Evolutionary conservation across 208 protist species (phyloP).

Genomic region (Leptomonas seymouri): DNA sequence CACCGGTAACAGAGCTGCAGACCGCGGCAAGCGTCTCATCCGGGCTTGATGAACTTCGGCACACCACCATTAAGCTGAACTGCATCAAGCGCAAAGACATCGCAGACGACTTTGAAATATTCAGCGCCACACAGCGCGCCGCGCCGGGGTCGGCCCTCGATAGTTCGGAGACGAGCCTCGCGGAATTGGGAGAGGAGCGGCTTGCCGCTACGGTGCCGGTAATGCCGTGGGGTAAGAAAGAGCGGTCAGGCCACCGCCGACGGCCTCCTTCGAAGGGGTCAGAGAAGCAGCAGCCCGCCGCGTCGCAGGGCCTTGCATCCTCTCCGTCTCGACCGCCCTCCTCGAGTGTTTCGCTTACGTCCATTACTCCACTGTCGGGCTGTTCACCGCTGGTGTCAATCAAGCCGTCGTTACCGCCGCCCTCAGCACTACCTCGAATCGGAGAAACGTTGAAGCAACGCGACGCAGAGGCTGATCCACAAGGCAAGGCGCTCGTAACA

Average conservation of each 20-base stretch:
- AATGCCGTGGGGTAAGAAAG: conserved; percentile 18
- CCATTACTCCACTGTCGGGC: background rate
- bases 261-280: background rate
- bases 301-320: background rate
- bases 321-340: background rate
- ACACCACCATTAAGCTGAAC: conserved; percentile 75
- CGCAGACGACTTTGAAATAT: conserved; percentile 70
- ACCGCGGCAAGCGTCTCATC: conserved; percentile 5
- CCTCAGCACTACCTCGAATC: background rate
- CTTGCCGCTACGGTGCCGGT: conserved; percentile 43
- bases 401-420: background rate
- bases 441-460: background rate
- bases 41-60: conserved; percentile 26
- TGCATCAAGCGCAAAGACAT: conserved; percentile 81
- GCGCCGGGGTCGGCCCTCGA: background rate
- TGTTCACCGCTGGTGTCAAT: background rate
- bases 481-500: background rate
- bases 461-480: background rate
- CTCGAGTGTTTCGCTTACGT: background rate
- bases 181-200: conserved; percentile 23
- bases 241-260: background rate
- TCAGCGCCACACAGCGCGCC: conserved; percentile 42
- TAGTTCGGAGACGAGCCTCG: conserved; percentile 28
- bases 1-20: background rate
- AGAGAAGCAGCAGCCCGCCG: background rate